phyloP scores from a whole-genome alignment of 805 yeast genomes.

The Phaffomyces opuntiae region DNA sequence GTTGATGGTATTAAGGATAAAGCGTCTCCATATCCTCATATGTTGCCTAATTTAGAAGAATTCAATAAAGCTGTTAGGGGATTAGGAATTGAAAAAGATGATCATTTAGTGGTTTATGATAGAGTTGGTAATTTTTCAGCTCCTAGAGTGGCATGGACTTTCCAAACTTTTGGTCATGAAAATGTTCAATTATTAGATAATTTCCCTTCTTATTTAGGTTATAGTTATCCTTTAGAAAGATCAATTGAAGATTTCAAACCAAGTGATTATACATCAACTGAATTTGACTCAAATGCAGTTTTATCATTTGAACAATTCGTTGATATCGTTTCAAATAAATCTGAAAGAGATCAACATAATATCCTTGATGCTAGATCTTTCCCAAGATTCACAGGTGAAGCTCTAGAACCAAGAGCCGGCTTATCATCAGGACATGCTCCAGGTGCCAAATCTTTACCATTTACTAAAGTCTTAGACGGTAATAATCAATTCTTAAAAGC shows the following conservation, averaged over 20 bases:
- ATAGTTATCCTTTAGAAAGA: conserved; percentile 39
- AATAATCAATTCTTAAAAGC: conserved; percentile 40
- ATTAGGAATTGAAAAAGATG: conserved; percentile 50
- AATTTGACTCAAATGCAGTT: conserved; percentile 42
- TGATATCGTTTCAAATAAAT: conserved; percentile 44
- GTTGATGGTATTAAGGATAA: conserved; percentile 62
- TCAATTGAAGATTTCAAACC: conserved; percentile 17
- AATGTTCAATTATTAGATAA: conserved; percentile 66
- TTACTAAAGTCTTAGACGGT: conserved; percentile 48
- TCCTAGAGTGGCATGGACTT: conserved; percentile 91
- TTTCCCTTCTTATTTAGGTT: conserved; percentile 43
- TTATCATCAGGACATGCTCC: conserved; percentile 87
- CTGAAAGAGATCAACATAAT: conserved; percentile 39
- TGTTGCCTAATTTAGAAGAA: conserved; percentile 61
- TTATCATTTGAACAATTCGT: conserved; percentile 61
- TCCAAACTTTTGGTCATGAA: conserved; percentile 71
- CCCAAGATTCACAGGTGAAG: conserved; percentile 70
- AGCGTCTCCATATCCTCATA: conserved; percentile 72
- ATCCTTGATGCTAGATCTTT: conserved; percentile 78
- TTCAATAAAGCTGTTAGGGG: conserved; percentile 48
- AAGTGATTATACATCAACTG: conserved; percentile 27
- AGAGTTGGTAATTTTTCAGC: conserved; percentile 77
- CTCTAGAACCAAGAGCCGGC: conserved; percentile 87
- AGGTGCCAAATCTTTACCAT: conserved; percentile 73
- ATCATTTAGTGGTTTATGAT: conserved; percentile 76